phyloP scores from a whole-genome alignment of 495 filamentous ascomycete species.

The Penicillium canariense region DNA sequence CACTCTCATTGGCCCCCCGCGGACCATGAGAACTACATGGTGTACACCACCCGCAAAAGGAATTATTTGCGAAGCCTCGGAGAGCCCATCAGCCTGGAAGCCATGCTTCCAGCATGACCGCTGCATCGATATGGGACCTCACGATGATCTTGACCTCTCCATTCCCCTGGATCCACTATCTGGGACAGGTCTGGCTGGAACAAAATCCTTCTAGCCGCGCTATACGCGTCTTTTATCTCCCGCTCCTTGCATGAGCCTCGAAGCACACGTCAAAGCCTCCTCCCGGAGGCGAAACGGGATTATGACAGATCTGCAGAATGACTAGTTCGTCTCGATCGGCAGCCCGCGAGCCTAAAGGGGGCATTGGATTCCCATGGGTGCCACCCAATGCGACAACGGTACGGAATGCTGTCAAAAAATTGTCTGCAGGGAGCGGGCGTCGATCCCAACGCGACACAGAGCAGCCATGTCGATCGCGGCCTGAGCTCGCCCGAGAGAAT shows the following conservation, averaged over 20 bases:
- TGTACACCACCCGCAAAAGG: not conserved
- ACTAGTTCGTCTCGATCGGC: not conserved
- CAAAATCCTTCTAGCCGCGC: slow-evolving; percentile 17
- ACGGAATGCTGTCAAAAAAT: slow-evolving; percentile 24
- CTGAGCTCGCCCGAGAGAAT: not conserved
- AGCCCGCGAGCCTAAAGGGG: slow-evolving; percentile 6
- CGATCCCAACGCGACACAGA: slow-evolving; percentile 5
- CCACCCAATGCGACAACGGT: slow-evolving; percentile 10
- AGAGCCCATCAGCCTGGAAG: not conserved
- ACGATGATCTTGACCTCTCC: not conserved
- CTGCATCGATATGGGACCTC: not conserved
- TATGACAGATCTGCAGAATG: slow-evolving; percentile 18
- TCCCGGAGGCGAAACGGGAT: not conserved
- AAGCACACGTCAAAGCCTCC: slow-evolving; percentile 5
- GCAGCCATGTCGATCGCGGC: not conserved
- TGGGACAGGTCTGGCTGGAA: not conserved
- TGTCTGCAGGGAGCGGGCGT: slow-evolving; percentile 3
- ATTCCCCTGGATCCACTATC: not conserved
- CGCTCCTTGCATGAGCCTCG: slow-evolving; percentile 17
- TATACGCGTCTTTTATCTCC: slow-evolving; percentile 19
- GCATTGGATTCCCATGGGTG: not conserved
- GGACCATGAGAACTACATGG: not conserved
- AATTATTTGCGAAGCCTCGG: not conserved
- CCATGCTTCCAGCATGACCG: not conserved
- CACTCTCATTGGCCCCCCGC: not conserved